Conservation (phyloP, 75 land plant genomes). For the Pseudotsuga menziesii region DNA sequence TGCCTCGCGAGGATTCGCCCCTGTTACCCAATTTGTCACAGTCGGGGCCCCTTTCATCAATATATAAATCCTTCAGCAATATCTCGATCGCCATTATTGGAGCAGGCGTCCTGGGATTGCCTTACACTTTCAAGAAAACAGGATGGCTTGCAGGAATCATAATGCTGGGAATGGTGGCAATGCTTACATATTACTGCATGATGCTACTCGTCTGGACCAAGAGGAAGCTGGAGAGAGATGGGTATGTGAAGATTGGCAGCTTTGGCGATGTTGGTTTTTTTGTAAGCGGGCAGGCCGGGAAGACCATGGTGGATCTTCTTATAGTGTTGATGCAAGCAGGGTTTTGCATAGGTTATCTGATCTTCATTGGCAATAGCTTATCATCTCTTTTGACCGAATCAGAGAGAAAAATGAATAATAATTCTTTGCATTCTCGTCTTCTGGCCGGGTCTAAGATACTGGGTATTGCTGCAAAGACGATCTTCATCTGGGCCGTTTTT, state of each 20-base stretch:
- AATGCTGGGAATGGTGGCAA: slow-evolving; percentile 37
- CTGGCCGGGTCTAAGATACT: slow-evolving; percentile 3
- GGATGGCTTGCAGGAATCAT: slow-evolving; percentile 70
- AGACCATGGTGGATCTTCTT: slow-evolving; percentile 62
- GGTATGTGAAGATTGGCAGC: slow-evolving; percentile 35
- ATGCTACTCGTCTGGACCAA: slow-evolving; percentile 75
- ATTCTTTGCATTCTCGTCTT: neutral
- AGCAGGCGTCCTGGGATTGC: slow-evolving; percentile 93
- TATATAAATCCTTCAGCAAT: slow-evolving; percentile 78
- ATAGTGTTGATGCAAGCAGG: slow-evolving; percentile 75
- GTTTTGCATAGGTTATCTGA: slow-evolving; percentile 73
- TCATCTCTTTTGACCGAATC: slow-evolving; percentile 24
- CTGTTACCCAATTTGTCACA: too few species aligned
- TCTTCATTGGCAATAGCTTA: slow-evolving; percentile 74
- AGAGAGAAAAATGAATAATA: neutral
- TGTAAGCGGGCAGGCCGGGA: slow-evolving; percentile 55
- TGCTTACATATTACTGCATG: slow-evolving; percentile 76
- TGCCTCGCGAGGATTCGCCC: too few species aligned
- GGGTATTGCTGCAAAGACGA: slow-evolving; percentile 34
- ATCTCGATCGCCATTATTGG: slow-evolving; percentile 87
- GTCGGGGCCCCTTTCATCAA: slow-evolving; percentile 27
- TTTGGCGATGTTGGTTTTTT: slow-evolving; percentile 81
- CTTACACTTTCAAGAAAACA: slow-evolving; percentile 78
- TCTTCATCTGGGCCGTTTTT: slow-evolving; percentile 55
- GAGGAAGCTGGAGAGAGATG: slow-evolving; percentile 38